Base-by-base conservation (phyloP, 2,329 filamentous ascomycete species). In the Didymella sp. region DNA sequence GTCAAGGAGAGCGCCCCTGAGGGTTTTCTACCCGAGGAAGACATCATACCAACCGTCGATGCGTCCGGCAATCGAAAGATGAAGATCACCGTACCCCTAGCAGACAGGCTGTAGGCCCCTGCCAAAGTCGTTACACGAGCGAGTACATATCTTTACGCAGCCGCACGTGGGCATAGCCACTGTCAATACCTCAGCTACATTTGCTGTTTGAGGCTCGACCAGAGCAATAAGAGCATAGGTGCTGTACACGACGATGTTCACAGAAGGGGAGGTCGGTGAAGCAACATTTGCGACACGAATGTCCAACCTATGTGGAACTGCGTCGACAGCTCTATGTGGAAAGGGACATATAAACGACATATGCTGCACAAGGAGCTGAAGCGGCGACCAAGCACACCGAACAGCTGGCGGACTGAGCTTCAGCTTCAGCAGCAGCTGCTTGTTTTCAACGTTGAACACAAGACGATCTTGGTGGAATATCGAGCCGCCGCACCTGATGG, bases 1-100 rank as follows among this genome's bases (percentile, higher is more conserved):
- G 63, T 76, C 1, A 60, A 62, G 27, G 69, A 73, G 47, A 74
- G 68, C 50, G 44, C 63, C 12, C 60, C 56, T 25, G 55, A 62
- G n/a, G 25, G 54, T 15, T 60, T 66, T 8, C 50, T 56, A 1
- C 58, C 56, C 4, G 60, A 63, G 5, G 70, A 73, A 30, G 69
- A 70, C 40, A 56, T 74, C 4, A 69, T 75, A 52, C 73, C 73
- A 7, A 70, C 68, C 33, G 72, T 71, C 27, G 70, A 65, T 38
- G 63, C 63, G 4, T 57, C 57, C 4, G 56, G 54, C 17, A 66
- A 54, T 13, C 30, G 48, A n/a, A 58, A 46, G 21, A 47, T 41
- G 17, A 42, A 22, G 45, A 44, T 11, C 11, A 44, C 28, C 11
- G 43, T 50, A 40, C 56, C 62, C 2, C 35, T 65, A 27, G 46